Base-by-base conservation (phyloP, 768 basidiomycete genomes). In the Mycena amicta region DNA sequence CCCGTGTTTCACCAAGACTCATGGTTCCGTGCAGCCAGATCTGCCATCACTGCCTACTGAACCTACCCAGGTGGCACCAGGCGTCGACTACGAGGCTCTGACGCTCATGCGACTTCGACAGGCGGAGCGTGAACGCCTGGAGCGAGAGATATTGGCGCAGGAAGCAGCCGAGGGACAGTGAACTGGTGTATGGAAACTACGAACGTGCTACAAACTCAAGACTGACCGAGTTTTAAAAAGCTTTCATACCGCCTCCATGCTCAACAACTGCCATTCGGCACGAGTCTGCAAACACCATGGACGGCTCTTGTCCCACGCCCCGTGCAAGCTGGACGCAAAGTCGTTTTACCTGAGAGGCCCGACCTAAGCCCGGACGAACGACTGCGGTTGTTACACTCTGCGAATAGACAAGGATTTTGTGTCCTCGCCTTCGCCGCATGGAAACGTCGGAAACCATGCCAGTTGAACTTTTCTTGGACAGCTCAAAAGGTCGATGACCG, bases 51-150 rank as follows among this genome's bases (percentile, higher is more conserved):
- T 15, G 56, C 47, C 25, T 49, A 20, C 47, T 49, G 47, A 56
- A 62, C 50, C 29, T 57, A 20, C 33, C 22, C 69, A 67, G 22
- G 72, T n/a, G 50, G 61, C 71, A 22, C 66, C 76, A 12, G 82
- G 81, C 2, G 63, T 93, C 49, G 89, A 93, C 68, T 94, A 88
- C 55, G 92, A 93, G 72, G 84, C 87, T 2, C 67, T 93, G 58
- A 93, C 90, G 1, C 77, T 94, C 31, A 82, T 93, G 80, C 83
- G 92, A 4, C 76, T 95, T 68, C 79, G 92, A 31, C 89, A 93
- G 67, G 90, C 92, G 0, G 92, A 93, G 70, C 79, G 88, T 37
- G 88, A 86, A 61, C 77, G 88, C 43, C 68, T 95, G 25, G 92
- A 93, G 69, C 77, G 83, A 57, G 90, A 92, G 69, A 91, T 92